Evolutionary conservation across 257 asterid genomes (phyloP).

Genomic region (Scutellaria galericulata): DNA sequence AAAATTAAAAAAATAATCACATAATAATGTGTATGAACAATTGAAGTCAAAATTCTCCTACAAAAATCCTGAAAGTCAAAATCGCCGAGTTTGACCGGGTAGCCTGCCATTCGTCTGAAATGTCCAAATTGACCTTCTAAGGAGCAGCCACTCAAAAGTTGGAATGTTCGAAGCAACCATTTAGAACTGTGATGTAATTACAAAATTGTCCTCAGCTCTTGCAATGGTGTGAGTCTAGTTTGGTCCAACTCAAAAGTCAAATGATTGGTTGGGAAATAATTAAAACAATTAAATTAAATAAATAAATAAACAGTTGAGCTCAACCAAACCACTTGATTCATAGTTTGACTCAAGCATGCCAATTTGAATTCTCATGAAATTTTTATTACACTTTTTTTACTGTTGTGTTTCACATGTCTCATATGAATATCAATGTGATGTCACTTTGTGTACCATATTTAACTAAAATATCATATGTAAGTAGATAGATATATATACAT

Average conservation of each 20-base stretch:
- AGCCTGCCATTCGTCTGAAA: not conserved
- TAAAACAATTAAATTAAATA: not conserved
- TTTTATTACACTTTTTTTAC: no score
- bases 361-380: not conserved
- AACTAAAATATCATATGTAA: no score
- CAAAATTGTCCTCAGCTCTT: constrained; percentile 4
- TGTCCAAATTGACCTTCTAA: constrained; percentile 8
- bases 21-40: not conserved
- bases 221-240: not conserved
- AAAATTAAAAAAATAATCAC: no score
- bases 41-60: not conserved
- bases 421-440: no score
- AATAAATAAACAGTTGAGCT: constrained; percentile 7
- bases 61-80: not conserved
- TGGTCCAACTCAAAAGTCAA: constrained; percentile 18
- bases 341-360: not conserved
- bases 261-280: not conserved
- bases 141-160: not conserved
- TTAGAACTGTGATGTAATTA: constrained; percentile 1
- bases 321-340: constrained; percentile 5
- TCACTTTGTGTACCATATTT: no score
- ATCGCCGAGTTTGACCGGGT: constrained; percentile 23
- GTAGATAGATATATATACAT: no score
- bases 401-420: no score
- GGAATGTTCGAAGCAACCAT: not conserved